A percentile compares a stretch with the other conserved stretches of the same genome.
Conservation (phyloP, 192 early-diverging fungal species). For the Chytriomyces sp. region DNA sequence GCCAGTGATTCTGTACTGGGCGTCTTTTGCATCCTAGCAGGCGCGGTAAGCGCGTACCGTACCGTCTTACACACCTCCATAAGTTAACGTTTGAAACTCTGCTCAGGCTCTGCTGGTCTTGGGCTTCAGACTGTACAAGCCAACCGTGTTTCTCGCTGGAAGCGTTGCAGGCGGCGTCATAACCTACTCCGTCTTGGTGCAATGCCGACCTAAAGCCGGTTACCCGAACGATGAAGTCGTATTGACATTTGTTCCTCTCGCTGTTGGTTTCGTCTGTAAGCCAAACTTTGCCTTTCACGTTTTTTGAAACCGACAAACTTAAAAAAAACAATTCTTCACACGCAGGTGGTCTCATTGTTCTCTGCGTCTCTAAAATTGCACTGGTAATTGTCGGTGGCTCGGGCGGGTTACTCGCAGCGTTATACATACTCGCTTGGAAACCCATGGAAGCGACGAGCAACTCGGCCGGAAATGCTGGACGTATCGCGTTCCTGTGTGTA, state of each 20-base stretch:
- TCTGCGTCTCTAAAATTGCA: slow-evolving; percentile 25
- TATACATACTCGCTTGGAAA: slow-evolving; percentile 22
- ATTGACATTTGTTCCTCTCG: slow-evolving; percentile 18
- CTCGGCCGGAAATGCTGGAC: background rate
- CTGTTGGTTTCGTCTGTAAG: slow-evolving; percentile 24
- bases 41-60: background rate
- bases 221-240: slow-evolving; percentile 23
- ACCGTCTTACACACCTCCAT: background rate
- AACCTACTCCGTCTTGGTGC: slow-evolving; percentile 15
- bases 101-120: slow-evolving; percentile 17
- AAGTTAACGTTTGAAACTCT: background rate
- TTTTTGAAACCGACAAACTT: background rate
- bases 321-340: background rate
- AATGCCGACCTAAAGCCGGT: slow-evolving; percentile 22
- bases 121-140: slow-evolving; percentile 29
- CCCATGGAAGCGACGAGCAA: slow-evolving; percentile 4
- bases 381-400: slow-evolving; percentile 19
- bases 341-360: slow-evolving; percentile 17
- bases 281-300: background rate
- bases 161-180: slow-evolving; percentile 5
- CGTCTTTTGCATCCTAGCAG: background rate
- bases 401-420: slow-evolving; percentile 26
- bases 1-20: background rate
- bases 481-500: slow-evolving; percentile 63
- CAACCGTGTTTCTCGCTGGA: slow-evolving; percentile 24